Base-by-base conservation (phyloP, 2,329 filamentous ascomycete species). In the Fusarium buxicola region DNA sequence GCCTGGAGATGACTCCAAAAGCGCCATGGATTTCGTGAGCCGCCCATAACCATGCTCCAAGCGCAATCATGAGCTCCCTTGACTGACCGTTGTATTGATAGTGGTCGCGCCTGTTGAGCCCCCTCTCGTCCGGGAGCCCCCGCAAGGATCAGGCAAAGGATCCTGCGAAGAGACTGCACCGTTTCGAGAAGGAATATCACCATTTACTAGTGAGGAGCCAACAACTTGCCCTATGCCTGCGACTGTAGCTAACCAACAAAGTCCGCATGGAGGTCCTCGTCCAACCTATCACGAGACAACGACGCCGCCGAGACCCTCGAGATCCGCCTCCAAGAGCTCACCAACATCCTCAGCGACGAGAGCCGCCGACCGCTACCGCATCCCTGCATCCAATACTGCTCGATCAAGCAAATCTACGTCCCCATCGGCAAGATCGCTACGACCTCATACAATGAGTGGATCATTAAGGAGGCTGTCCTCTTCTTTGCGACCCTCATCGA, bases 401-500 rank as follows among this genome's bases (percentile, higher is more conserved):
- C 92, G 31, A 86, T 88, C 50, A 92, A 94, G 68, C 92, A 96
- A 75, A 91, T 97, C 47, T 99, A 96, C 75, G 88, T 92, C 5
- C 90, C 92, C 11, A 89, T 98, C 63, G 91, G 92, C 63, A 93
- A 96, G 78, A 93, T 98, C 68, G 93, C 94, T 3, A 88, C 92
- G 3, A 89, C 90, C 0, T 93, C 91, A 28, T 90, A 92, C 74
- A 91, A 96, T 75, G 91, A 96, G 70, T 89, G 87, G 72, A 89
- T 97, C 72, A 90, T 98, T 68, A 89, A 90, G 65, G 91, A 94
- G 72, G 91, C 92, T 24, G 90, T 97, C 32, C 82, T 89, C 35
- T 89, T 97, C 73, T 97, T 97, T 76, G 92, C 92, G 55, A 93
- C 92, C 13, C 84, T 99, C 63, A 92, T 98, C 70, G 95, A 99